A percentile compares a stretch with the other conserved stretches of the same genome.
These are phyloP conservation scores for Xylaria sp. DNA, from an alignment of 2,329 filamentous ascomycete species.

Conservation along the genomic window DNA sequence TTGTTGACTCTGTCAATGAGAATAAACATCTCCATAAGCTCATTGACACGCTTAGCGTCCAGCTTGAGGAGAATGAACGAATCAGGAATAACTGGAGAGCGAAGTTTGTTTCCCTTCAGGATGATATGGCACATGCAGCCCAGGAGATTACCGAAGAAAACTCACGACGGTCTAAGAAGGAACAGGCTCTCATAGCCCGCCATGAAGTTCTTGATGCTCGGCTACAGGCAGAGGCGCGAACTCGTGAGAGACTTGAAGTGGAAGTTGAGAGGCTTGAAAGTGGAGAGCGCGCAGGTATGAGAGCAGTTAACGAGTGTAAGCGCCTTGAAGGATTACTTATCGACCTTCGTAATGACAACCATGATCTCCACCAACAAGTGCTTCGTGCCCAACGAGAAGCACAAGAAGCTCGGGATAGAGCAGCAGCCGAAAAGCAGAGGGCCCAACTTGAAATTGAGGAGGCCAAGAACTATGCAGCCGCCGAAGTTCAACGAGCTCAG, in stretches of 20 bases:
- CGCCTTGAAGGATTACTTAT: conserved; percentile 64
- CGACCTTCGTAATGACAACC: conserved; percentile 73
- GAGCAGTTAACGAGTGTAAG: conserved; percentile 70
- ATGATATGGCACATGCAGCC: conserved; percentile 83
- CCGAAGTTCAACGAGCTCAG: conserved; percentile 64
- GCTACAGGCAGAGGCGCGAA: conserved; percentile 78
- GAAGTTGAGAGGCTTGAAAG: conserved; percentile 73
- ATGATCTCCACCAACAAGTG: conserved; percentile 75
- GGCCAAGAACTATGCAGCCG: conserved; percentile 21
- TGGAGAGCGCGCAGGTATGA: conserved; percentile 72
- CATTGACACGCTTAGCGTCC: conserved; percentile 77
- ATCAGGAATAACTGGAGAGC: conserved; percentile 84
- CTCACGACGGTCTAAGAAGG: conserved; percentile 78
- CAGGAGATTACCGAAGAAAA: conserved; percentile 86
- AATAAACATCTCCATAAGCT: conserved; percentile 80
- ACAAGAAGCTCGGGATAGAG: conserved; percentile 83
- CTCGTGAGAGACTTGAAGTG: conserved; percentile 71
- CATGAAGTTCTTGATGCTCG: conserved; percentile 82
- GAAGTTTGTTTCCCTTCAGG: conserved; percentile 86
- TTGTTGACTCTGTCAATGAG: conserved; percentile 61
- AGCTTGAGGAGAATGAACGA: conserved; percentile 86
- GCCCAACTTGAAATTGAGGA: conserved; percentile 30
- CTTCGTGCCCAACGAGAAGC: conserved; percentile 82
- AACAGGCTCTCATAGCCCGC: conserved; percentile 80
- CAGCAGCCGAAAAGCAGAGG: conserved; percentile 53